Base-by-base conservation (phyloP, 1,139 yeast species). In the Suhomyces maxii region DNA sequence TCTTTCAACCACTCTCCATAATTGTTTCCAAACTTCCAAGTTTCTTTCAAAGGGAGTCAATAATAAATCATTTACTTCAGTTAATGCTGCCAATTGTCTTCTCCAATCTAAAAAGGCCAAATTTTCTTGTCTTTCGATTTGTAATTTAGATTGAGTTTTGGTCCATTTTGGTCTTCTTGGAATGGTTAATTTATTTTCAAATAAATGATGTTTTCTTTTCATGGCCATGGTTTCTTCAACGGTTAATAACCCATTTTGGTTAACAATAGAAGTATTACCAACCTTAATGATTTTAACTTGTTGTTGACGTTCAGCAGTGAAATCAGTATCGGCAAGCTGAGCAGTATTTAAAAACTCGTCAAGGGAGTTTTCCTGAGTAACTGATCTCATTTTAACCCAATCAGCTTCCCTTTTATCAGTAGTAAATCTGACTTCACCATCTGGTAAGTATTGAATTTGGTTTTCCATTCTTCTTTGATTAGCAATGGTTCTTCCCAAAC, bases 1-100 rank as follows among this genome's bases (percentile, higher is more conserved):
- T 62, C 99, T 80, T 65, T 95, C 99, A 13, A 91, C 89, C 43
- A 95, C 99, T 69, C 99, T 80, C 99, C 99, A 95, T 56, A 95
- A 73, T 68, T 95, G 99, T 64, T 95, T 84, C 99, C 99, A 95
- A 50, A 95, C 98, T 73, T 93, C 97, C 56, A 95, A 76, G 64
- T 95, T 95, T 68, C 99, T 82, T 71, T 95, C 99, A 63, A 93
- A 95, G 2, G 99, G 99, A 0, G 99, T 95, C 65, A 95, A 77
- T 52, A 91, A 73, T 57, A 95, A 73, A 63, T 93, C 97, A 54
- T 80, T 82, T 52, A 77, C 79, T 62, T 93, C 97, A 51, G 95
- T 95, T 49, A 95, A 75, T 39, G 78, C 69, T 0, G 99, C 99
- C 52, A 95, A 76, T 39, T 84, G 83, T 61, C 98, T 79, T 71